Percentiles rank a stretch among this genome's conserved stretches.
Evolutionary conservation across 345 rosid genomes (phyloP).

Genomic region (Corchorus olitorius): DNA sequence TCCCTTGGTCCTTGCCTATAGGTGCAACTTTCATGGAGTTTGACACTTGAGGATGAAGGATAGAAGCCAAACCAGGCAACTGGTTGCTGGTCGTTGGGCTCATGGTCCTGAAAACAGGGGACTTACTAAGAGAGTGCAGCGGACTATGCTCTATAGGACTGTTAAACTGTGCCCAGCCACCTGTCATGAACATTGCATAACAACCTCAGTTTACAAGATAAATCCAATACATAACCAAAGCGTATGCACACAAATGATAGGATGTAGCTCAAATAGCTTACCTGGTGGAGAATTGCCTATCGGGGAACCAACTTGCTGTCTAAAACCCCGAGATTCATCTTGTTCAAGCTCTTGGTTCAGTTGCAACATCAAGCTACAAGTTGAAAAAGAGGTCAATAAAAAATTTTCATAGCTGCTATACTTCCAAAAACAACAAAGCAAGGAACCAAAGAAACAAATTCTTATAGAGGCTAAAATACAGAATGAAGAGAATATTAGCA

Average conservation of each 20-base stretch:
- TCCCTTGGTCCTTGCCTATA: constrained; percentile 50
- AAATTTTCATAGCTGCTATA: not conserved
- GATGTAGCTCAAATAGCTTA: constrained; percentile 30
- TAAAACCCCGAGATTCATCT: constrained; percentile 56
- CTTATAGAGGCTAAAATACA: not conserved
- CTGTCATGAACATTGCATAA: constrained; percentile 31
- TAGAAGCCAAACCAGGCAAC: constrained; percentile 62
- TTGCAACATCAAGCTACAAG: constrained; percentile 60
- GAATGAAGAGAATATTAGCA: not conserved
- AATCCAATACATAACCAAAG: constrained; percentile 1
- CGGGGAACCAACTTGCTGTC: constrained; percentile 56
- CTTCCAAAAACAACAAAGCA: constrained; percentile 1
- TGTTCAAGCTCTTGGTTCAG: constrained; percentile 62
- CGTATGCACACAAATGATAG: not conserved
- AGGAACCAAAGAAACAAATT: constrained; percentile 2
- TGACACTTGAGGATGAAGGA: constrained; percentile 43
- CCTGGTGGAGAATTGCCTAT: constrained; percentile 57
- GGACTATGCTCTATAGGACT: constrained; percentile 58
- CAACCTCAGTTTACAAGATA: constrained; percentile 17
- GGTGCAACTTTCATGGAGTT: constrained; percentile 48
- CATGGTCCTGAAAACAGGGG: constrained; percentile 44
- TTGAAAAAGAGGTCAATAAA: not conserved
- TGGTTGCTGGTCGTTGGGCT: constrained; percentile 51
- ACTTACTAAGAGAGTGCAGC: constrained; percentile 42
- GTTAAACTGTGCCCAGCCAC: constrained; percentile 55